Conservation (phyloP, 2,329 filamentous ascomycete species). For the Cladophialophora chaetospira region DNA sequence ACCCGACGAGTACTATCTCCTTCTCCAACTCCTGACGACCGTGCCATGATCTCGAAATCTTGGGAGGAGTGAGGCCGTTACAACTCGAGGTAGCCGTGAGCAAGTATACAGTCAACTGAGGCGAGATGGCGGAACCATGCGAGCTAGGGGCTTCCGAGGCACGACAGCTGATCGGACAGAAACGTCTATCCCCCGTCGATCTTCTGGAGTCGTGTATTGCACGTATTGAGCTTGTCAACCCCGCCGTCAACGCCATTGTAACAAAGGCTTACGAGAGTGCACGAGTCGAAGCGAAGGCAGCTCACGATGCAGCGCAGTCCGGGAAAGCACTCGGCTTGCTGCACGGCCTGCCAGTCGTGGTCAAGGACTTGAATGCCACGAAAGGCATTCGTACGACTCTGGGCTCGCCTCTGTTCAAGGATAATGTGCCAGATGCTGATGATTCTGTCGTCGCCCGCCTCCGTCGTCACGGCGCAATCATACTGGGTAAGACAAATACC, state of each 20-base stretch:
- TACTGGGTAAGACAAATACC: conserved; percentile 57
- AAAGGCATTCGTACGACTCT: conserved; percentile 54
- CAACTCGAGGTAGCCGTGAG: too few relatives aligned
- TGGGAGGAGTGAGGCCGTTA: too few relatives aligned
- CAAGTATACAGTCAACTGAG: too few relatives aligned
- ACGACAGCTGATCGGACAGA: background rate
- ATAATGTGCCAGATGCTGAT: conserved; percentile 58
- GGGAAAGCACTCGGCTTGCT: conserved; percentile 39
- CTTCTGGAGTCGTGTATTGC: background rate
- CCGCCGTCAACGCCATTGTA: background rate
- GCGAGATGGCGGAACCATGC: background rate
- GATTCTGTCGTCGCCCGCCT: conserved; percentile 61
- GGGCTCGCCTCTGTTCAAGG: conserved; percentile 58
- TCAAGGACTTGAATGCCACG: conserved; percentile 45
- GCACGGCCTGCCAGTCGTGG: conserved; percentile 42
- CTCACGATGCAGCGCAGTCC: conserved; percentile 36
- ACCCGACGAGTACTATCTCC: too few relatives aligned
- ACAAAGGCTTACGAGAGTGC: background rate
- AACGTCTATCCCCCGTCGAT: background rate
- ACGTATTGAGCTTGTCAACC: background rate
- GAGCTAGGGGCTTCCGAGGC: background rate
- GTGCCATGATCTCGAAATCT: too few relatives aligned
- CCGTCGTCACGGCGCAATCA: conserved; percentile 54
- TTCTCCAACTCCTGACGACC: too few relatives aligned
- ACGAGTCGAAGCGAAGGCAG: conserved; percentile 12